phyloP scores from a whole-genome alignment of 1,284 basidiomycete genomes.

The Apiotrichum laibachii region DNA sequence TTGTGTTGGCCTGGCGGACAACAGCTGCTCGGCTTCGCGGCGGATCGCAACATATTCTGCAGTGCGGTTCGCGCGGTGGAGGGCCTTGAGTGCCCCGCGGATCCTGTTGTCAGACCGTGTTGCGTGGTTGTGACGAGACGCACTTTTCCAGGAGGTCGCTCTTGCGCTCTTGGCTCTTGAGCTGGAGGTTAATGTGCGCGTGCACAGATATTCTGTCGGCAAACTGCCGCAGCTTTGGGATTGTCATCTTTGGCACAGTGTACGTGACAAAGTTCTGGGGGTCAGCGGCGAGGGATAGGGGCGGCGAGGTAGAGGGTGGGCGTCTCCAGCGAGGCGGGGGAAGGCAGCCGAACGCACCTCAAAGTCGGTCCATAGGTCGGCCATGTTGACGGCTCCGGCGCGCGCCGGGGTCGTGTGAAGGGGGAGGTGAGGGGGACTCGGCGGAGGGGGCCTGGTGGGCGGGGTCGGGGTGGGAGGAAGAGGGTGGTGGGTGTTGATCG shows the following conservation, averaged over 20 bases:
- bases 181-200: conserved; percentile 20
- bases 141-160: conserved; percentile 40
- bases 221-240: conserved; percentile 32
- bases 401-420: neutral
- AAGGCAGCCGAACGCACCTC: conserved; percentile 7
- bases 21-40: conserved; percentile 23
- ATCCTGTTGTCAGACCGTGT: conserved; percentile 20
- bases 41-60: conserved; percentile 22
- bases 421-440: no score
- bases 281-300: neutral
- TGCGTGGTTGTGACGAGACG: conserved; percentile 6
- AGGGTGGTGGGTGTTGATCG: neutral
- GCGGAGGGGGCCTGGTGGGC: no score
- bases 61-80: conserved; percentile 23
- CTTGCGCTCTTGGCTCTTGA: conserved; percentile 38
- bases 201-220: conserved; percentile 23
- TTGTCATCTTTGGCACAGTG: conserved; percentile 33
- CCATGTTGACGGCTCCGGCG: conserved; percentile 7
- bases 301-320: neutral
- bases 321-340: neutral
- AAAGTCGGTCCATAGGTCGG: conserved; percentile 13
- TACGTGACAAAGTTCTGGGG: conserved; percentile 31
- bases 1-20: conserved; percentile 5
- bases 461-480: neutral
- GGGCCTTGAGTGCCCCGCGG: conserved; percentile 24